Evolutionary conservation across 495 filamentous ascomycete genomes (phyloP).

Genomic region (Thermochaetoides thermophila): DNA sequence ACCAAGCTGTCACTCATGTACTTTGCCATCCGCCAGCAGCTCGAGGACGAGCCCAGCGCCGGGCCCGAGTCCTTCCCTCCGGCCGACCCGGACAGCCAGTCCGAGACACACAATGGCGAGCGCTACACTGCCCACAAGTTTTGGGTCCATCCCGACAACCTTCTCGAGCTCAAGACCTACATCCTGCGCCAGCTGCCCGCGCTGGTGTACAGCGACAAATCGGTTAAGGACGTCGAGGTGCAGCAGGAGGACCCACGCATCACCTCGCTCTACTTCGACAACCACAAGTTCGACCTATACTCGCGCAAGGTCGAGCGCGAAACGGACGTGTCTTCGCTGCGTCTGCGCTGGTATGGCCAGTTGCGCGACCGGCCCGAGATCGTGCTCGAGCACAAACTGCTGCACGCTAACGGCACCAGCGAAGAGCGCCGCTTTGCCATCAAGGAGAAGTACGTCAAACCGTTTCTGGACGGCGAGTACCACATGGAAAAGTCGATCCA

Average conservation of each 20-base stretch:
- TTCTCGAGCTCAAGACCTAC: conserved; percentile 89
- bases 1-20: conserved; percentile 91
- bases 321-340: conserved; percentile 65
- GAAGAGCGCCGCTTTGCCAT: conserved; percentile 65
- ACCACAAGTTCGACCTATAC: conserved; percentile 69
- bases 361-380: conserved; percentile 64
- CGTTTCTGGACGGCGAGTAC: conserved; percentile 76
- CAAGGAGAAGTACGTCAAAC: conserved; percentile 86
- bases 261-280: conserved; percentile 94
- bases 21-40: conserved; percentile 72
- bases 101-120: conserved; percentile 39
- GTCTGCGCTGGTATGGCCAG: conserved; percentile 85
- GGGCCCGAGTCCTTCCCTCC: conserved; percentile 13
- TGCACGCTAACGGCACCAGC: conserved; percentile 58
- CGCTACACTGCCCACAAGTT: conserved; percentile 90
- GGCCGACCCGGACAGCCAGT: conserved; percentile 23
- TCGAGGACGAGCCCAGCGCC: conserved; percentile 37
- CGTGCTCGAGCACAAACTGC: conserved; percentile 74
- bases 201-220: conserved; percentile 80
- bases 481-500: conserved; percentile 79
- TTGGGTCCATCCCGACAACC: conserved; percentile 90
- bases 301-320: conserved; percentile 64
- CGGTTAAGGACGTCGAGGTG: conserved; percentile 59
- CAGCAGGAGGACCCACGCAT: conserved; percentile 79
- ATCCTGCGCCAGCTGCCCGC: conserved; percentile 82